phyloP scores from a whole-genome alignment of 2,329 filamentous ascomycete species.

The Knoxdaviesia capensis region DNA sequence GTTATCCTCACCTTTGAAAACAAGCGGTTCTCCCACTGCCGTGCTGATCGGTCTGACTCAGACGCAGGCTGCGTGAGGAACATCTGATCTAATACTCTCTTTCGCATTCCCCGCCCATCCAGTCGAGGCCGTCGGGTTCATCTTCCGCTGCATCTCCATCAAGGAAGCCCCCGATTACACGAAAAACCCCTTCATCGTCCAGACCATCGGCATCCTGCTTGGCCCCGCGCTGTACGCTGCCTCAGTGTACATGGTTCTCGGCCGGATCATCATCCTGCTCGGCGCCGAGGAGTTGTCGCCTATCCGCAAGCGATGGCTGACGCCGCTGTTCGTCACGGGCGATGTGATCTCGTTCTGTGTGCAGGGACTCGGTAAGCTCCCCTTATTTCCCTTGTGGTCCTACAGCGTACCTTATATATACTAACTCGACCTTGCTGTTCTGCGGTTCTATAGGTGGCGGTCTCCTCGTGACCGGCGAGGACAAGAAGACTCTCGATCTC shows the following conservation, averaged over 20 bases:
- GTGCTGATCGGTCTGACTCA: too few species aligned
- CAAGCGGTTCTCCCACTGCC: too few species aligned
- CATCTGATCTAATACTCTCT: not conserved
- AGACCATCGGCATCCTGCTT: slow-evolving; percentile 16
- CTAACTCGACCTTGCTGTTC: not conserved
- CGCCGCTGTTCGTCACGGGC: slow-evolving; percentile 27
- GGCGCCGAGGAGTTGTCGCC: slow-evolving; percentile 19
- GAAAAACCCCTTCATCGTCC: slow-evolving; percentile 17
- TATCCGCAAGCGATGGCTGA: slow-evolving; percentile 22
- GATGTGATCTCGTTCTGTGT: slow-evolving; percentile 25
- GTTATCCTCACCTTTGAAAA: not conserved
- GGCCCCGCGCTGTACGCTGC: slow-evolving; percentile 23
- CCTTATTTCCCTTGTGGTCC: not conserved
- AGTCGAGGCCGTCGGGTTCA: slow-evolving; percentile 30
- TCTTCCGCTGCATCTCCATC: slow-evolving; percentile 25
- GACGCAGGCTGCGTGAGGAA: not conserved
- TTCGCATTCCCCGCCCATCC: not conserved
- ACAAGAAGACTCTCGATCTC: slow-evolving; percentile 9
- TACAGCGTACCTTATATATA: not conserved
- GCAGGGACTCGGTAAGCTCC: slow-evolving; percentile 9
- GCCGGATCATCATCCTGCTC: slow-evolving; percentile 17
- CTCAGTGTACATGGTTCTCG: slow-evolving; percentile 25
- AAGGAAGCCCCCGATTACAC: slow-evolving; percentile 19
- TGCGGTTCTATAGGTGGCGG: slow-evolving; percentile 6
- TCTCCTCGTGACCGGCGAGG: slow-evolving; percentile 9